A percentile compares a stretch with the other conserved stretches of the same genome.
These are phyloP conservation scores for Adansonia digitata DNA, from an alignment of 345 rosid genomes.

Conservation along the genomic window DNA sequence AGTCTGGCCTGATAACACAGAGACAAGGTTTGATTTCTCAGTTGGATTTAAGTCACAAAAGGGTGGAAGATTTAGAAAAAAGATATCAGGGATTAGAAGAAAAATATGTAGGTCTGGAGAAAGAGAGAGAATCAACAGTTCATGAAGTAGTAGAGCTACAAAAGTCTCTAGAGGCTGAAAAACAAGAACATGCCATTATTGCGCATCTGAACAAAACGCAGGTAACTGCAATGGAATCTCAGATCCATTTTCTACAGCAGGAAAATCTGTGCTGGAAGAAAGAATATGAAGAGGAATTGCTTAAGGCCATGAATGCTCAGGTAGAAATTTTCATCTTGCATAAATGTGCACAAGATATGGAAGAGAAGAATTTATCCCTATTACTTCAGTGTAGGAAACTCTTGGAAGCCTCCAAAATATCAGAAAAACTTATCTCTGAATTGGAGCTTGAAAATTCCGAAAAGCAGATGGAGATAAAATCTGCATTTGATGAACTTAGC, in stretches of 20 bases:
- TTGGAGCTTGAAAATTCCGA: slow-evolving; percentile 48
- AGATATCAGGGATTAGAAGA: slow-evolving; percentile 43
- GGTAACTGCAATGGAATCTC: slow-evolving; percentile 53
- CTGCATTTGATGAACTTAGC: slow-evolving; percentile 43
- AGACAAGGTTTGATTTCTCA: slow-evolving; percentile 50
- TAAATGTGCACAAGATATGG: slow-evolving; percentile 55
- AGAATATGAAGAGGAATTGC: slow-evolving; percentile 60
- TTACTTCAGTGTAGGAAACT: slow-evolving; percentile 49
- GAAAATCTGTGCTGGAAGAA: slow-evolving; percentile 51
- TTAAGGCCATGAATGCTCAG: slow-evolving; percentile 51
- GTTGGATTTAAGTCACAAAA: slow-evolving; percentile 44
- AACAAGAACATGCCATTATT: slow-evolving; percentile 47
- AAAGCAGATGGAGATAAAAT: slow-evolving; percentile 48
- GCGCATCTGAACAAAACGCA: slow-evolving; percentile 35
- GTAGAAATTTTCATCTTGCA: slow-evolving; percentile 64
- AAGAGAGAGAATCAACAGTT: slow-evolving; percentile 52
- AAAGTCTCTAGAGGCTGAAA: slow-evolving; percentile 42
- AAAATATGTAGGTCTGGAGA: slow-evolving; percentile 40
- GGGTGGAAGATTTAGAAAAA: slow-evolving; percentile 51
- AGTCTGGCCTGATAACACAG: slow-evolving; percentile 43
- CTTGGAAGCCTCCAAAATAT: slow-evolving; percentile 46
- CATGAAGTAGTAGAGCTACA: slow-evolving; percentile 48
- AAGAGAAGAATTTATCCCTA: slow-evolving; percentile 52
- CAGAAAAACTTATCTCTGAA: slow-evolving; percentile 50
- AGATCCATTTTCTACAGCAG: slow-evolving; percentile 47